Conservation (phyloP, 140 eudicot genomes). For the Oenanthe javanica region DNA sequence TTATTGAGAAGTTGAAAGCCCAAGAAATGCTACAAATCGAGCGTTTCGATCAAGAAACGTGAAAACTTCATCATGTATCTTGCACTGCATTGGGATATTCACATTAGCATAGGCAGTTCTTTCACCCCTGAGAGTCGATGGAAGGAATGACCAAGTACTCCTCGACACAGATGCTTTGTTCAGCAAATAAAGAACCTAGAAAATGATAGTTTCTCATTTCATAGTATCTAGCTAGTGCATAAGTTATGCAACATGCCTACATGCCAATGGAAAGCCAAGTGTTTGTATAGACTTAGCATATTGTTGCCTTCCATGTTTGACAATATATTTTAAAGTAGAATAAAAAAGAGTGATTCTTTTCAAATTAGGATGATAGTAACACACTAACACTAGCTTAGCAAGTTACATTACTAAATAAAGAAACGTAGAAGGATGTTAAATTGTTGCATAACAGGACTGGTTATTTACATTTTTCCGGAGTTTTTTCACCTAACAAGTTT, state of each 20-base stretch:
- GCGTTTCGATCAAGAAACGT: too few relatives aligned
- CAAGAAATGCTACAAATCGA: not conserved
- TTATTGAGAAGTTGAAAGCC: not conserved
- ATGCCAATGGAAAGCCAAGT: not conserved
- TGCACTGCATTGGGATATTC: not conserved
- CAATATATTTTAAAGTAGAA: not conserved
- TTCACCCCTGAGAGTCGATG: not conserved
- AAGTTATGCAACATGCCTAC: not conserved
- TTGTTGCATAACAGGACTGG: too few relatives aligned
- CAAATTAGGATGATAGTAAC: too few relatives aligned
- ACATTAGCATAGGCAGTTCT: not conserved
- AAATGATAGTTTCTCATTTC: not conserved
- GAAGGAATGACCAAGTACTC: not conserved
- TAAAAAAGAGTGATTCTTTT: too few relatives aligned
- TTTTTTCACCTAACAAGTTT: too few relatives aligned
- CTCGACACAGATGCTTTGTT: not conserved
- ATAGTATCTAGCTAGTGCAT: slow-evolving; percentile 7
- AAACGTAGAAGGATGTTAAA: too few relatives aligned
- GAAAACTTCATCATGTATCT: not conserved
- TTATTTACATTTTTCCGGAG: too few relatives aligned
- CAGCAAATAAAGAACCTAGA: not conserved
- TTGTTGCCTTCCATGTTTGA: slow-evolving; percentile 6
- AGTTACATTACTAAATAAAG: too few relatives aligned
- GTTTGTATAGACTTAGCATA: not conserved
- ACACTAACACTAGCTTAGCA: too few relatives aligned